These are phyloP conservation scores for Ascoidea rubescens DNA, from an alignment of 805 yeast species.

Conservation along the genomic window DNA sequence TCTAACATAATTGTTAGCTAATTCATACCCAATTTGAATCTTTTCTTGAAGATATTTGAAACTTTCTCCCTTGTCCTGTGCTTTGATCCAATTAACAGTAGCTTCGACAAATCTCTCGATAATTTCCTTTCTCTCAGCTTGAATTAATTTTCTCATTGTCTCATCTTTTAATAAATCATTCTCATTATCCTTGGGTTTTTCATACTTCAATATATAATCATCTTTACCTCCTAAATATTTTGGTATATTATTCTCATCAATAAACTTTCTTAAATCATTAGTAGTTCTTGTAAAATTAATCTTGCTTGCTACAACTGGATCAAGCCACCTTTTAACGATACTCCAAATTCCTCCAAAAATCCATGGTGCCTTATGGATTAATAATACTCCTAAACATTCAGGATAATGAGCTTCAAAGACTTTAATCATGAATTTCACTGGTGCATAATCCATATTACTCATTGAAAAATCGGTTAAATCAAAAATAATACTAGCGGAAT, in stretches of 20 bases:
- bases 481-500: slow-evolving; percentile 71
- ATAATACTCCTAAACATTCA: slow-evolving; percentile 72
- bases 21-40: slow-evolving; percentile 31
- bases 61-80: slow-evolving; percentile 36
- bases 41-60: slow-evolving; percentile 37
- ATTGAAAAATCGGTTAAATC: slow-evolving; percentile 79
- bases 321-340: slow-evolving; percentile 84
- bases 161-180: slow-evolving; percentile 34
- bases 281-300: slow-evolving; percentile 65
- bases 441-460: slow-evolving; percentile 85
- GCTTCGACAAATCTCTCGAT: slow-evolving; percentile 40
- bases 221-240: slow-evolving; percentile 65
- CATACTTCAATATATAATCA: slow-evolving; percentile 40
- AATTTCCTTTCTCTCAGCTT: slow-evolving; percentile 39
- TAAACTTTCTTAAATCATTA: slow-evolving; percentile 52
- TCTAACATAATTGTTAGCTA: slow-evolving; percentile 49
- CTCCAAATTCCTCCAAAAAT: slow-evolving; percentile 91
- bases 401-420: slow-evolving; percentile 96
- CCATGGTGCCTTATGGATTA: slow-evolving; percentile 95
- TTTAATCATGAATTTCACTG: slow-evolving; percentile 78
- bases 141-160: slow-evolving; percentile 29
- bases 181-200: slow-evolving; percentile 43
- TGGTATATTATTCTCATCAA: slow-evolving; percentile 50
- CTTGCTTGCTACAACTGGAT: slow-evolving; percentile 90
- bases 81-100: slow-evolving; percentile 71